Base-by-base conservation (phyloP, 2,329 filamentous ascomycete genomes). In the Colletotrichum costaricense region DNA sequence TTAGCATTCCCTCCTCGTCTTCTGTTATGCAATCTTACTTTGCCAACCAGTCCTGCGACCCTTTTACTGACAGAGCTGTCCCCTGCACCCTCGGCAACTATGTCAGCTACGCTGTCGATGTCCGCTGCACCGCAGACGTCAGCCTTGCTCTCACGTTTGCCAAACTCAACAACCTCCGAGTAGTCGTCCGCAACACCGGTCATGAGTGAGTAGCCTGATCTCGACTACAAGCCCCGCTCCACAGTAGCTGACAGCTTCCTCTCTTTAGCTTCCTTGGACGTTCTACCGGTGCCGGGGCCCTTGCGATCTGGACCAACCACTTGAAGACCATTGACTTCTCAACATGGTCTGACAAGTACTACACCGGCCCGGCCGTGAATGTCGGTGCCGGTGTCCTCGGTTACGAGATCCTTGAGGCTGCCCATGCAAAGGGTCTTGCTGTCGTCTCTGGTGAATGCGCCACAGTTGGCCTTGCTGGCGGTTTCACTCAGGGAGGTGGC, bases 371-470 rank as follows among this genome's bases (percentile, higher is more conserved):
- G n/a, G 88, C 88, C 0, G 80, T 89, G 14, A 88, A 84, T 30
- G 77, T 91, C 35, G 88, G 86, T 3, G 86, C 89, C 6, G 90
- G 90, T 55, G 84, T 91, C 0, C 82, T 85, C 42, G 88, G 83
- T 0, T 82, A 79, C 33, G 88, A 91, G 57, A 83, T 83, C 0
- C 80, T 86, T 28, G 76, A 80, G 24, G 80, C 81, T 5, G 84
- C 86, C 1, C 72, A 83, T 35, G 74, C 77, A 30, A 52, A 69
- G 52, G 72, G 64, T 4, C 72, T 75, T 24, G 19, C 72, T 14
- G 72, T 75, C 2, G 74, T 75, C 4, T 59, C 72, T 9, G 74
- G 74, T 52, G 74, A 75, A 62, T 75, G 74, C 38, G 68, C 72
- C 6, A 75, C 74, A 22, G 78, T 76, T 30, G 76, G 77, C 2